These are phyloP conservation scores for Chalciporus chontae DNA, from an alignment of 768 basidiomycete species.

Conservation along the genomic window DNA sequence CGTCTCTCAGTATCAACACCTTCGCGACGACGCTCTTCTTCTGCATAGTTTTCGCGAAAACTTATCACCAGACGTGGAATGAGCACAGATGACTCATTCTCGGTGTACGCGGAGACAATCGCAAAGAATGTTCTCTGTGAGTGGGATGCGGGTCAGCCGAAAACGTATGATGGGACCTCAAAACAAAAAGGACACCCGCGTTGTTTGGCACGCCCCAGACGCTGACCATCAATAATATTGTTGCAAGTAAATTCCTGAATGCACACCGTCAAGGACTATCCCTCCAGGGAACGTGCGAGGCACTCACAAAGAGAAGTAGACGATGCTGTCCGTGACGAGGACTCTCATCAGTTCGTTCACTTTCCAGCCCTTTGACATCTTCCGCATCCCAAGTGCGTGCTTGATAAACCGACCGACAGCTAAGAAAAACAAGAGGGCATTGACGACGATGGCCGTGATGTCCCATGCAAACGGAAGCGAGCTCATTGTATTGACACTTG, in stretches of 20 bases:
- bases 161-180: background rate
- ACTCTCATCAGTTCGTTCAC: slow-evolving; percentile 13
- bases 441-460: slow-evolving; percentile 8
- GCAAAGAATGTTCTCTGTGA: slow-evolving; percentile 3
- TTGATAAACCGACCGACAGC: slow-evolving; percentile 13
- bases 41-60: slow-evolving; percentile 15
- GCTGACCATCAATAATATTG: slow-evolving; percentile 13
- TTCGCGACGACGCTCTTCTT: slow-evolving; percentile 2
- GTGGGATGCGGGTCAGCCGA: background rate
- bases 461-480: slow-evolving; percentile 16
- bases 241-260: slow-evolving; percentile 14
- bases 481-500: background rate
- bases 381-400: slow-evolving; percentile 7
- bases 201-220: slow-evolving; percentile 12
- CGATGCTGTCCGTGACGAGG: slow-evolving; percentile 16
- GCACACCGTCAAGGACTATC: background rate
- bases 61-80: slow-evolving; percentile 20
- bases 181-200: background rate
- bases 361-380: slow-evolving; percentile 7
- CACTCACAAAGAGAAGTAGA: slow-evolving; percentile 20
- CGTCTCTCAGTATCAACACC: background rate
- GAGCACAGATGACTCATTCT: slow-evolving; percentile 16
- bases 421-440: slow-evolving; percentile 14
- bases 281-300: background rate
- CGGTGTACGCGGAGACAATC: slow-evolving; percentile 14